Conservation (phyloP, 176 grass and related monocot genomes). For the Aegilops tauschii region DNA sequence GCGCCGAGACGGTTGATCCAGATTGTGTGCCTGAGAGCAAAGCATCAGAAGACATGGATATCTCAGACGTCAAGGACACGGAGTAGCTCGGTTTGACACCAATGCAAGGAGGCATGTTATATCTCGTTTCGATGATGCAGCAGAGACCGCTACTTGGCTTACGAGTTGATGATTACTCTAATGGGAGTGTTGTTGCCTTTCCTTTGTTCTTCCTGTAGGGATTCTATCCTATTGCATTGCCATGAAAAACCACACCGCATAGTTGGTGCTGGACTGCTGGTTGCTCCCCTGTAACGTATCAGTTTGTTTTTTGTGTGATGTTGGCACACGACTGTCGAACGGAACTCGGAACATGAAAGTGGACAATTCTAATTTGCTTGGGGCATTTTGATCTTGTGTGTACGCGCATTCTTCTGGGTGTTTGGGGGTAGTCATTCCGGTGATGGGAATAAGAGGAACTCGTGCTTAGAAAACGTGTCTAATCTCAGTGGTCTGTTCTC, state of each 20-base stretch:
- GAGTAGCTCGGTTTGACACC: constrained; percentile 11
- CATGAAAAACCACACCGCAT: neutral
- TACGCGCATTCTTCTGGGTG: neutral
- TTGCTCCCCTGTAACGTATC: neutral
- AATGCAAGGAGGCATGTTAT: neutral
- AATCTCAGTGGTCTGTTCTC: too few species aligned
- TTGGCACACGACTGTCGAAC: neutral
- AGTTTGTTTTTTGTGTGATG: neutral
- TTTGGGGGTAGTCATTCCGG: too few species aligned
- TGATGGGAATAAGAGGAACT: neutral
- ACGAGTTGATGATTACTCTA: neutral
- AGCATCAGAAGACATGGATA: constrained; percentile 19
- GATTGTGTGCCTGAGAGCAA: constrained; percentile 28
- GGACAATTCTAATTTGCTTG: neutral
- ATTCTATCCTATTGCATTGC: neutral
- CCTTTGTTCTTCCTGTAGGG: neutral
- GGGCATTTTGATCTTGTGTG: neutral
- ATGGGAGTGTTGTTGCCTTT: neutral
- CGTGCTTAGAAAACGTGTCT: neutral
- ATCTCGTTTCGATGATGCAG: neutral
- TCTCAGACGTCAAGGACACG: constrained; percentile 11
- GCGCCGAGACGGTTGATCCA: neutral
- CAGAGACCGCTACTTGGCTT: neutral
- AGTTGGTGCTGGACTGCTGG: neutral
- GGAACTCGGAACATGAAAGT: neutral